Percentiles rank a stretch among this genome's conserved stretches.
Conservation (phyloP, 2,329 filamentous ascomycete species). For the Diaporthe sp. region DNA sequence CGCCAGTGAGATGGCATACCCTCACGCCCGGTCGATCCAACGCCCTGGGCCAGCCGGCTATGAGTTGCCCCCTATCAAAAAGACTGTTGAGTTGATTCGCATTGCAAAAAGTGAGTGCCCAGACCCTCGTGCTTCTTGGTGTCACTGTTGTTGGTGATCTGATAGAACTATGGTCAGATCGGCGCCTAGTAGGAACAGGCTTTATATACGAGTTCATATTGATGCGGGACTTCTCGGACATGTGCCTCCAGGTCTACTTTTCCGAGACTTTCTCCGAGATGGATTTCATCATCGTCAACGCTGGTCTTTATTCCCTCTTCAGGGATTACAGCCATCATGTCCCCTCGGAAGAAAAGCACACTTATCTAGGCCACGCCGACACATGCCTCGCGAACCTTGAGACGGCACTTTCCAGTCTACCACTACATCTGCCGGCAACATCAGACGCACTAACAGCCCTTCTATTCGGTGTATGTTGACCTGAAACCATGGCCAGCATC, state of each 20-base stretch:
- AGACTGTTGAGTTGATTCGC: background rate
- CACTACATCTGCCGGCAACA: background rate
- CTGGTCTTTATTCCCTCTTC: background rate
- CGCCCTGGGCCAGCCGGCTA: background rate
- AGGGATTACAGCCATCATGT: background rate
- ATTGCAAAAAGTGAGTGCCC: background rate
- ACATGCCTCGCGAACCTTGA: background rate
- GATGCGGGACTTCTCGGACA: background rate
- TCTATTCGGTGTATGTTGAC: background rate
- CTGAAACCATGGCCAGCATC: background rate
- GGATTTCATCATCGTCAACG: background rate
- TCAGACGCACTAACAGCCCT: background rate
- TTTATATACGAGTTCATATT: background rate
- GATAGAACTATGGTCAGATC: background rate
- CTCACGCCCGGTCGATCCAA: background rate
- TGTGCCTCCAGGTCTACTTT: background rate
- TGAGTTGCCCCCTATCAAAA: background rate
- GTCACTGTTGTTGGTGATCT: background rate
- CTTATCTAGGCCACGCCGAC: background rate
- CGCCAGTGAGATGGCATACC: background rate
- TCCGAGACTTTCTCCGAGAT: background rate
- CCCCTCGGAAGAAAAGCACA: background rate
- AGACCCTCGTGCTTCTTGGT: background rate
- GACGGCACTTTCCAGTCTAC: background rate
- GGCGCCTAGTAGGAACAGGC: background rate